These are phyloP conservation scores for Penicillium sp. DNA, from an alignment of 2,329 filamentous ascomycete species.

Conservation along the genomic window DNA sequence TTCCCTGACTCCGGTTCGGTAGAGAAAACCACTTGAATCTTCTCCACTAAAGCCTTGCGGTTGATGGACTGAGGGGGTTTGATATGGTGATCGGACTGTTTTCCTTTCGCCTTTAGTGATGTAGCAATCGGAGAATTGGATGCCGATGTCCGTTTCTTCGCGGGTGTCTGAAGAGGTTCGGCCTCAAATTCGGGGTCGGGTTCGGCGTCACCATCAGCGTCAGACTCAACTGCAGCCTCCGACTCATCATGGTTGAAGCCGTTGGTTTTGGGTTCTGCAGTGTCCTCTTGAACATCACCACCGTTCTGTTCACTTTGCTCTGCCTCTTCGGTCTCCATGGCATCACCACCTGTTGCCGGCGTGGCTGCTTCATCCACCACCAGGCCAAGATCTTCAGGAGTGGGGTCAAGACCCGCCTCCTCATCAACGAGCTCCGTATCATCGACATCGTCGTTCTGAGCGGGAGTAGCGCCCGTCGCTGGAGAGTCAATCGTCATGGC, in stretches of 20 bases:
- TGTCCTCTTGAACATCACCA: constrained; percentile 5
- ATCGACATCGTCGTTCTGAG: constrained; percentile 28
- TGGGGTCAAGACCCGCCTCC: constrained; percentile 16
- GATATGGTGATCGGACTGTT: constrained; percentile 11
- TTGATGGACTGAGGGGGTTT: constrained; percentile 22
- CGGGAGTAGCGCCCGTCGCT: constrained; percentile 25
- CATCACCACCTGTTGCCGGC: neutral
- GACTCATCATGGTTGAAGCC: constrained; percentile 12
- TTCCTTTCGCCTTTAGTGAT: constrained; percentile 15
- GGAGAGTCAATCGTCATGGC: constrained; percentile 34
- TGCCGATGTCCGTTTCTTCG: constrained; percentile 14
- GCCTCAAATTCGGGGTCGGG: neutral
- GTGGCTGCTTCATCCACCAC: constrained; percentile 2
- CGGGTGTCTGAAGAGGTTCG: constrained; percentile 14
- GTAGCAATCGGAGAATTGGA: constrained; percentile 20
- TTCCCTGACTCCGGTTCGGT: constrained; percentile 24
- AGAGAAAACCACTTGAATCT: constrained; percentile 30
- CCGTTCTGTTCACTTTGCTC: constrained; percentile 9
- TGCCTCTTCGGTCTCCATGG: constrained; percentile 5
- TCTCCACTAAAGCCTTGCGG: constrained; percentile 26
- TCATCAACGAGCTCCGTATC: constrained; percentile 9
- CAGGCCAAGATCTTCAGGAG: constrained; percentile 10
- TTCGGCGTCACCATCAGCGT: neutral
- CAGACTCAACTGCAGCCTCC: neutral
- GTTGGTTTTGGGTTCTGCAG: constrained; percentile 17